These are phyloP conservation scores for Scheffersomyces amazonensis DNA, from an alignment of 805 yeast species.

Conservation along the genomic window DNA sequence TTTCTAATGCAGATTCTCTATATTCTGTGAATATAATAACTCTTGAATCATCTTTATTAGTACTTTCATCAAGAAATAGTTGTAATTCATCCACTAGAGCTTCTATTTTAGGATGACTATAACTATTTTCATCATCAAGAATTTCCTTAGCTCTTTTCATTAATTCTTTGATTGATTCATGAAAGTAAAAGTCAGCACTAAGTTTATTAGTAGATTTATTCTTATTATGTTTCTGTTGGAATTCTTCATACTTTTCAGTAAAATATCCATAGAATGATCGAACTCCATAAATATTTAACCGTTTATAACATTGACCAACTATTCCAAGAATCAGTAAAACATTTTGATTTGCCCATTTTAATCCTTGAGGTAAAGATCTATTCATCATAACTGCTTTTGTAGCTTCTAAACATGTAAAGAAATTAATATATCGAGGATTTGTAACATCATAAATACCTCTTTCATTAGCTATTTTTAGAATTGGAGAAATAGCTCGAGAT, in stretches of 20 bases:
- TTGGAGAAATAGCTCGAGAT: slow-evolving; percentile 65
- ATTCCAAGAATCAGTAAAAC: slow-evolving; percentile 61
- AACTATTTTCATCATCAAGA: background rate
- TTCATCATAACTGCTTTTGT: slow-evolving; percentile 56
- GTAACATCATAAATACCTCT: slow-evolving; percentile 59
- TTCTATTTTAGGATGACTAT: slow-evolving; percentile 67
- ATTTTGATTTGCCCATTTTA: slow-evolving; percentile 70
- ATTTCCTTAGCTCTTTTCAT: slow-evolving; percentile 15
- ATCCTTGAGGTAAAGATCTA: slow-evolving; percentile 58
- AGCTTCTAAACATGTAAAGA: slow-evolving; percentile 68
- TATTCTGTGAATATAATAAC: slow-evolving; percentile 87
- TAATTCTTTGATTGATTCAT: slow-evolving; percentile 45
- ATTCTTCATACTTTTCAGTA: slow-evolving; percentile 53
- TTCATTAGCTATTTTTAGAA: slow-evolving; percentile 60
- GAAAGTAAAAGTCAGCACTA: slow-evolving; percentile 60
- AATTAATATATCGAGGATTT: slow-evolving; percentile 67
- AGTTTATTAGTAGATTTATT: slow-evolving; percentile 51
- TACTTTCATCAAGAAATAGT: slow-evolving; percentile 42
- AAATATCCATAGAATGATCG: slow-evolving; percentile 71
- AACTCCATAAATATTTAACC: slow-evolving; percentile 80
- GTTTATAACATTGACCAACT: slow-evolving; percentile 67
- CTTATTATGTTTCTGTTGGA: slow-evolving; percentile 59
- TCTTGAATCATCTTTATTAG: slow-evolving; percentile 50
- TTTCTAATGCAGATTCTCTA: slow-evolving; percentile 87
- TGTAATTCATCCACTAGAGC: slow-evolving; percentile 54